phyloP scores from a whole-genome alignment of 257 asterid species.

The Petunia secreta region DNA sequence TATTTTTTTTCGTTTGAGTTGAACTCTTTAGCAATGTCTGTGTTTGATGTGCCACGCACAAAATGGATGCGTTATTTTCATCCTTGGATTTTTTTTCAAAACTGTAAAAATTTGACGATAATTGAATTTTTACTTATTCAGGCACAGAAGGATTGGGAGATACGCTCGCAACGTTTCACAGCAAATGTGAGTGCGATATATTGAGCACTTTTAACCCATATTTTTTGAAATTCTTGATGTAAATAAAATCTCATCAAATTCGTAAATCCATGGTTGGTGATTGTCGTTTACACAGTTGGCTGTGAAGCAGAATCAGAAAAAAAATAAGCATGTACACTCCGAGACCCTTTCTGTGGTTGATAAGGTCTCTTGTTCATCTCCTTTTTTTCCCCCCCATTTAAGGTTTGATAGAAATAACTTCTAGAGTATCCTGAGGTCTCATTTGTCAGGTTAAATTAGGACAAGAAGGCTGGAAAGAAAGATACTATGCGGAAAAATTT shows the following conservation, averaged over 20 bases:
- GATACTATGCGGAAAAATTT: constrained; percentile 66
- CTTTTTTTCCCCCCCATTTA: background rate
- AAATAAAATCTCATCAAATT: constrained; percentile 24
- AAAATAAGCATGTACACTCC: constrained; percentile 8
- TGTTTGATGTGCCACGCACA: no score
- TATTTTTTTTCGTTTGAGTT: no score
- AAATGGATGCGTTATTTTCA: no score
- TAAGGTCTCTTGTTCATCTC: constrained; percentile 46
- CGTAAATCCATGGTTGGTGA: constrained; percentile 24
- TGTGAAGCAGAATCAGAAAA: constrained; percentile 21
- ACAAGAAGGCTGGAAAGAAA: constrained; percentile 64
- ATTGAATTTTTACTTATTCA: constrained; percentile 27
- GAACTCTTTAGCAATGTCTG: no score
- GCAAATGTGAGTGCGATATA: constrained; percentile 32
- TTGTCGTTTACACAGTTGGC: constrained; percentile 35
- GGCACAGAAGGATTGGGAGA: constrained; percentile 37
- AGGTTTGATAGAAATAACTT: constrained; percentile 13
- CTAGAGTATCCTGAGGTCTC: no score
- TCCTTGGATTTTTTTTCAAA: no score
- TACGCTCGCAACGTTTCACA: constrained; percentile 19
- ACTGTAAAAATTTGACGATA: no score
- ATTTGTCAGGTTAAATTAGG: constrained; percentile 57
- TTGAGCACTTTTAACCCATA: constrained; percentile 6
- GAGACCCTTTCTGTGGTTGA: constrained; percentile 38
- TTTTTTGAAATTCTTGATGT: constrained; percentile 24